Percentiles rank a stretch among this genome's conserved stretches.
These are phyloP conservation scores for Penicillium cataractarum DNA, from an alignment of 495 filamentous ascomycete species.

Conservation along the genomic window DNA sequence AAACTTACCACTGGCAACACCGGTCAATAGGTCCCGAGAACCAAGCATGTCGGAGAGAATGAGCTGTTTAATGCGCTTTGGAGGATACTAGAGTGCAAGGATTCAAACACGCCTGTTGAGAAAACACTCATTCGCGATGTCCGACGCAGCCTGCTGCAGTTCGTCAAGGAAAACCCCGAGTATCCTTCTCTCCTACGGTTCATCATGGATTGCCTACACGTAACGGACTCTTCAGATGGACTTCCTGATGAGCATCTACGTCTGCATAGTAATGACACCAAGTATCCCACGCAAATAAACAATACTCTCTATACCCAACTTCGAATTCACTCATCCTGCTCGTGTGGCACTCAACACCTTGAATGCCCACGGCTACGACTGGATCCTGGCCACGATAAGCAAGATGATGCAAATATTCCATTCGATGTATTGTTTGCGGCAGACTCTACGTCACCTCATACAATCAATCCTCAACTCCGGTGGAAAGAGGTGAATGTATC, in stretches of 20 bases:
- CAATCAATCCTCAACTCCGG: not conserved
- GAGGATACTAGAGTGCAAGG: not conserved
- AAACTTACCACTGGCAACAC: not conserved
- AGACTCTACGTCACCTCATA: not conserved
- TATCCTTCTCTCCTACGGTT: not conserved
- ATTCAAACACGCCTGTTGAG: not conserved
- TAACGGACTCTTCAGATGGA: not conserved
- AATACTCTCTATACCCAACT: not conserved
- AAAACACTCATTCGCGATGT: not conserved
- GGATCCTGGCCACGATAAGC: not conserved
- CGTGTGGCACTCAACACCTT: not conserved
- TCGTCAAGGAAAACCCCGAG: not conserved
- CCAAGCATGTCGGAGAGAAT: not conserved
- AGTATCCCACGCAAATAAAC: not conserved
- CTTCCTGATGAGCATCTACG: not conserved
- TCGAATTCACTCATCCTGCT: not conserved
- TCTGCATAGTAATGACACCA: not conserved
- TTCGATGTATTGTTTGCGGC: not conserved
- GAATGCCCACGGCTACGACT: not conserved
- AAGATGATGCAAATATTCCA: not conserved
- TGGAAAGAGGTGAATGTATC: not conserved
- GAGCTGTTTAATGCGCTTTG: not conserved
- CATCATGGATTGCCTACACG: not conserved
- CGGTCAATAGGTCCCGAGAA: not conserved
- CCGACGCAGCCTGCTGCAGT: not conserved